Base-by-base conservation (phyloP, 352 stramenopile species). In the Achlya hypogyna region DNA sequence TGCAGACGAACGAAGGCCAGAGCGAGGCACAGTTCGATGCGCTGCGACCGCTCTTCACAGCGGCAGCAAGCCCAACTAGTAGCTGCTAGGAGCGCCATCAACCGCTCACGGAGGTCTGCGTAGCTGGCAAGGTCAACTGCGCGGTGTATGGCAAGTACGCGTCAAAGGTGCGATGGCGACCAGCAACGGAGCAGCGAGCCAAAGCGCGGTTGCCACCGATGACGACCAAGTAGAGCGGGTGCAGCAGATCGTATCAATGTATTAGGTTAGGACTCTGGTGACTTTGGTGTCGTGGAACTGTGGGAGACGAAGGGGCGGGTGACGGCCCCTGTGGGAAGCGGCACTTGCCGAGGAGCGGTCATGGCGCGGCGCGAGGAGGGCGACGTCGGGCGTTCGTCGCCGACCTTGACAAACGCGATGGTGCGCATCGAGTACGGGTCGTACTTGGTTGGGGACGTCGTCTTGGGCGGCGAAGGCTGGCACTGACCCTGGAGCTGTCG, bases 341-440 rank as follows among this genome's bases (percentile, higher is more conserved):
- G 54, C 20, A 52, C 65, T 38, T 62, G 47, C 27, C 31, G 45
- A 10, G 29, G 12, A 6, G 49, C 16, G 6, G 56, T 1, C 31
- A 22, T 60, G 1, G 25, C 22, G 34, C 23, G 35, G 20, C 28
- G 23, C 43, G 25, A 28, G 32, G 45, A 34, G 8, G 35, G 29
- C 45, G 31, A 40, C 23, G 29, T 53, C 1, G n/a, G 31, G 18
- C 14, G n/a, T n/a, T n/a, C 38, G 29, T 27, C 12, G 54, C 5
- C 4, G 54, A 22, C 23, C 12, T 9, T 27, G 3, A 25, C 27
- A 38, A 38, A 47, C 12, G 20, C 5, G 45, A 76, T 28, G 42
- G 63, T 76, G 5, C 62, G 74, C 0, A 78, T 76, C 4, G 81
- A 89, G 1, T 79, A 38, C 0, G 75, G 54, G 49, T 89, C 81